A percentile compares a stretch with the other conserved stretches of the same genome.
Evolutionary conservation across 257 asterid species (phyloP).

Genomic region (Vinca minor): DNA sequence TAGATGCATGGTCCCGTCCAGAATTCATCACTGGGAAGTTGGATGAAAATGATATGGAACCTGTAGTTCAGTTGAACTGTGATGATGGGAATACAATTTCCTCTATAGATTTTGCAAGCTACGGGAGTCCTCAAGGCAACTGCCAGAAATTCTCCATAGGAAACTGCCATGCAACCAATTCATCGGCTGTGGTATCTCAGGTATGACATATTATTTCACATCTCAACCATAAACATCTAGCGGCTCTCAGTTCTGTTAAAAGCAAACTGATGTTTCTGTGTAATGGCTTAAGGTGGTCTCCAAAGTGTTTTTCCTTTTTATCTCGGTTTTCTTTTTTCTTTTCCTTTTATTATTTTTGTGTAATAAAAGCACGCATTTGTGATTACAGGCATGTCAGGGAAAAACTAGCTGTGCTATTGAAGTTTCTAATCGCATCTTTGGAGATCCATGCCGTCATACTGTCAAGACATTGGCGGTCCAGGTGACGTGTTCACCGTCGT

Average conservation of each 20-base stretch:
- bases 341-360: background rate
- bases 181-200: slow-evolving; percentile 52
- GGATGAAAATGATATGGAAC: slow-evolving; percentile 23
- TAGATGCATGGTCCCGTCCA: slow-evolving; percentile 44
- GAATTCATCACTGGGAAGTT: slow-evolving; percentile 22
- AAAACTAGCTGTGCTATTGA: slow-evolving; percentile 42
- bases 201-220: slow-evolving; percentile 18
- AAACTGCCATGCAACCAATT: slow-evolving; percentile 62
- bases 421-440: slow-evolving; percentile 52
- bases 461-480: slow-evolving; percentile 66
- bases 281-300: background rate
- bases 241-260: background rate
- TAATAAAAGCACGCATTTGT: background rate
- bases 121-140: slow-evolving; percentile 78
- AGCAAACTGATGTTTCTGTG: background rate
- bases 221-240: background rate
- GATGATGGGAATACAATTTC: slow-evolving; percentile 57
- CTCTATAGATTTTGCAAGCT: slow-evolving; percentile 70
- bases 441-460: slow-evolving; percentile 69
- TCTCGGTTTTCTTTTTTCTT: background rate
- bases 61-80: slow-evolving; percentile 67
- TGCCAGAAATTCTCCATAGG: slow-evolving; percentile 63
- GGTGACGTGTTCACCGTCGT: slow-evolving; percentile 46
- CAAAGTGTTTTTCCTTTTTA: no score
- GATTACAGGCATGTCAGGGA: slow-evolving; percentile 64